A percentile compares a stretch with the other conserved stretches of the same genome.
Evolutionary conservation across 441 rosid species (phyloP).

Genomic region (Erodium trifolium): DNA sequence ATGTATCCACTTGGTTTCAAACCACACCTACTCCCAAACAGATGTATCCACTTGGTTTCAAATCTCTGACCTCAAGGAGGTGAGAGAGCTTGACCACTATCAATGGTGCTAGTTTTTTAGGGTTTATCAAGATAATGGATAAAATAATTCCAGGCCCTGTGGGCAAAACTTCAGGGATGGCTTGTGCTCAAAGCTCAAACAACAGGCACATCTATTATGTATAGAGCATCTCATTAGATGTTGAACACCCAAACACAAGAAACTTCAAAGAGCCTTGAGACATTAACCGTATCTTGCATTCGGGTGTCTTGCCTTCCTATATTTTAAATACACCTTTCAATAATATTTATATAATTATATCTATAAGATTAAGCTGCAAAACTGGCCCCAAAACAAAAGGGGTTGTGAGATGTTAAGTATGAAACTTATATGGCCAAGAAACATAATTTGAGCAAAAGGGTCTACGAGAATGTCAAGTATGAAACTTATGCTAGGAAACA

Average conservation of each 20-base stretch:
- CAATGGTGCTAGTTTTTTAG: background rate
- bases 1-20: no score
- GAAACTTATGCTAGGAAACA: background rate
- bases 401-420: background rate
- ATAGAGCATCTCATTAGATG: no score
- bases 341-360: no score
- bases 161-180: background rate
- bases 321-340: background rate
- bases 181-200: background rate
- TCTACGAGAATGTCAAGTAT: no score
- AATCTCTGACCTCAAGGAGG: no score
- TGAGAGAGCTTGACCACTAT: background rate
- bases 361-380: background rate
- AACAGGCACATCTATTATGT: background rate
- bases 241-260: background rate
- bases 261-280: background rate
- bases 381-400: background rate
- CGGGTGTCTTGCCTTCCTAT: no score
- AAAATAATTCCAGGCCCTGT: background rate
- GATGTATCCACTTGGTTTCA: no score
- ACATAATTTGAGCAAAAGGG: background rate
- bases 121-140: background rate
- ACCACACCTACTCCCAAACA: no score
- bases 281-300: background rate
- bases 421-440: background rate